Evolutionary conservation across 495 filamentous ascomycete genomes (phyloP), one percentile per base, ranked within the genome.

Genomic region (Podospora didyma): DNA sequence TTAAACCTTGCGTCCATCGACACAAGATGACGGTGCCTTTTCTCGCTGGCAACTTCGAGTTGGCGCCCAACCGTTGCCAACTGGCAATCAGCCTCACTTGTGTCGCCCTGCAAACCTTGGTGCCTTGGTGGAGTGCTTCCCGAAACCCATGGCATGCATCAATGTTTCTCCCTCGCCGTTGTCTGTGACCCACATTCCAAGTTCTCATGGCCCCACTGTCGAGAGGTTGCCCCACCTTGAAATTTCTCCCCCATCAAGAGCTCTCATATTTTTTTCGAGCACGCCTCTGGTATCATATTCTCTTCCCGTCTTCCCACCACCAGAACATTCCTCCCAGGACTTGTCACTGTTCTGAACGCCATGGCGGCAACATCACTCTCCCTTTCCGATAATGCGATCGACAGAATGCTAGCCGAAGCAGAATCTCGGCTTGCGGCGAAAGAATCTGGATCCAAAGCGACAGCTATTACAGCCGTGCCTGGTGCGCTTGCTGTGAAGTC

Each of bases 51-150:
- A 63, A 58, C 64, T 51, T 49, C 46, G 28, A 34, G 31, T 45
- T 51, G 46, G 35, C 23, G 39, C 62, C 65, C 65, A 65, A 69
- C 64, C 62, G 53, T 31, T 60, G 66, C 23, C 66, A 67, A 48
- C 60, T 68, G 67, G 51, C 65, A 49, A 35, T 49, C 65, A 68
- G 65, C 63, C 67, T 70, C 65, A 68, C 47, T 58, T 26, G 34
- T 49, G 48, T 16, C 16, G 34, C 16, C 12, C n/a, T 41, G 26
- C 37, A 42, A 42, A 42, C n/a, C 39, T 17, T 42, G 39, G 39
- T 12, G n/a, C 39, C n/a, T 14, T 10, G 34, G 34, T 37, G 34
- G 9, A 7, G 9, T 37, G 12, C 1, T 16, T 16, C 39, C 39
- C 39, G 39, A 31, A 31, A 42, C 39, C 6, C 39, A 62, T n/a